A percentile compares a stretch with the other conserved stretches of the same genome.
Conservation (phyloP, 495 filamentous ascomycete genomes). For the Penicillium lagena region DNA sequence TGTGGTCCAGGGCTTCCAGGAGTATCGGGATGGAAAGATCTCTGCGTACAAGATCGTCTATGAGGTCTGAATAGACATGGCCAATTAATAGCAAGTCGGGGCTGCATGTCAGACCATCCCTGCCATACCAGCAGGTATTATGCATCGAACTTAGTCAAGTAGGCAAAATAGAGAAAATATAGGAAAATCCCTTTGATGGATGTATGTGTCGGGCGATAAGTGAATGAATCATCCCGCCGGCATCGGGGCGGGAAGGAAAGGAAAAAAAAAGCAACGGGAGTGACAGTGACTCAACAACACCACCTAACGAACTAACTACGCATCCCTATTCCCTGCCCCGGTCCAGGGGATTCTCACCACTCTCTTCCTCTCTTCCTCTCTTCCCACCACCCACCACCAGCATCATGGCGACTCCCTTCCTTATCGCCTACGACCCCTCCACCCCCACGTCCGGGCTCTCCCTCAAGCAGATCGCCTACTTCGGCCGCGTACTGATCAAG, state of each 20-base stretch:
- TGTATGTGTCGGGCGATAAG: constrained; percentile 3
- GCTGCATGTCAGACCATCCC: too few species aligned
- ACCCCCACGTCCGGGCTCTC: constrained; percentile 46
- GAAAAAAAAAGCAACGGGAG: constrained; percentile 7
- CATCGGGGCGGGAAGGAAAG: constrained; percentile 3
- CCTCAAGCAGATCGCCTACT: constrained; percentile 66
- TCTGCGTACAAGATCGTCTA: constrained; percentile 26
- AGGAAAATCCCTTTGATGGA: neutral
- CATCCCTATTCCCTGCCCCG: too few species aligned
- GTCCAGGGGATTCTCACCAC: constrained; percentile 4
- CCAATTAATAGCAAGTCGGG: too few species aligned
- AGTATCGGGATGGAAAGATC: constrained; percentile 17
- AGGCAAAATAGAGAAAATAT: too few species aligned
- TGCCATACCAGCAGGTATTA: too few species aligned
- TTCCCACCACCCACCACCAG: neutral
- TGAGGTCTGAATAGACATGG: neutral
- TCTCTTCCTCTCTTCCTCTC: neutral
- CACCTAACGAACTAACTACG: neutral
- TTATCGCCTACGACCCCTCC: constrained; percentile 42
- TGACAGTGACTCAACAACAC: constrained; percentile 2
- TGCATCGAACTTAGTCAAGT: too few species aligned
- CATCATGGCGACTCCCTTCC: constrained; percentile 45
- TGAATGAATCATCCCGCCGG: constrained; percentile 4
- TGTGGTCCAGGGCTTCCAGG: constrained; percentile 18
- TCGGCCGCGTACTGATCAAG: constrained; percentile 69